Conservation (phyloP, 2,329 filamentous ascomycete species). For the Colletotrichum sp. region DNA sequence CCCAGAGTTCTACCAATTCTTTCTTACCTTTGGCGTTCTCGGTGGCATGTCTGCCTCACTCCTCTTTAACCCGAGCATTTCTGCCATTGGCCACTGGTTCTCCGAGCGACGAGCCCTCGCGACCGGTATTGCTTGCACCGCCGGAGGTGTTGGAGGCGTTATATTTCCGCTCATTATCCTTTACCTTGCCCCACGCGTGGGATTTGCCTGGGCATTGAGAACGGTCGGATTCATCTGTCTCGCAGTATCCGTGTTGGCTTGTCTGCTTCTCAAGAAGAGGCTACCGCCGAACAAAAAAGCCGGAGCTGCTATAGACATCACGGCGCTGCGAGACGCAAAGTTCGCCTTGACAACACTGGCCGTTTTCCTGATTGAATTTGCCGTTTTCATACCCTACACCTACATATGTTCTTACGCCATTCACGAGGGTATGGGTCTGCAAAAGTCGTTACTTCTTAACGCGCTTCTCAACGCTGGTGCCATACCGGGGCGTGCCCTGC, state of each 20-base stretch:
- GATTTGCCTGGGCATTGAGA: slow-evolving; percentile 36
- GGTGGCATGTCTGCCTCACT: slow-evolving; percentile 70
- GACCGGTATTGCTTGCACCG: slow-evolving; percentile 72
- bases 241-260: slow-evolving; percentile 30
- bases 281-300: slow-evolving; percentile 53
- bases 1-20: slow-evolving; percentile 71
- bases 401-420: slow-evolving; percentile 72
- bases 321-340: slow-evolving; percentile 53
- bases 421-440: slow-evolving; percentile 52
- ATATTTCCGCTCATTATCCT: slow-evolving; percentile 45
- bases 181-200: slow-evolving; percentile 28
- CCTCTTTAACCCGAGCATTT: slow-evolving; percentile 72
- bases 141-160: slow-evolving; percentile 65
- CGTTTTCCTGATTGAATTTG: slow-evolving; percentile 65
- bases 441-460: slow-evolving; percentile 70
- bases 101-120: slow-evolving; percentile 66
- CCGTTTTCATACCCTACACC: slow-evolving; percentile 68
- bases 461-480: slow-evolving; percentile 74
- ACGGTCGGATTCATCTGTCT: slow-evolving; percentile 32
- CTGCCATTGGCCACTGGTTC: slow-evolving; percentile 74
- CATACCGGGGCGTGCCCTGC: slow-evolving; percentile 70
- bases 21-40: slow-evolving; percentile 70
- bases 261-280: slow-evolving; percentile 40
- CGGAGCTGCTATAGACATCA: slow-evolving; percentile 50
- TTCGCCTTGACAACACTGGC: slow-evolving; percentile 58